Conservation (phyloP, 2,329 filamentous ascomycete species). For the Penicillium capsulatum region DNA sequence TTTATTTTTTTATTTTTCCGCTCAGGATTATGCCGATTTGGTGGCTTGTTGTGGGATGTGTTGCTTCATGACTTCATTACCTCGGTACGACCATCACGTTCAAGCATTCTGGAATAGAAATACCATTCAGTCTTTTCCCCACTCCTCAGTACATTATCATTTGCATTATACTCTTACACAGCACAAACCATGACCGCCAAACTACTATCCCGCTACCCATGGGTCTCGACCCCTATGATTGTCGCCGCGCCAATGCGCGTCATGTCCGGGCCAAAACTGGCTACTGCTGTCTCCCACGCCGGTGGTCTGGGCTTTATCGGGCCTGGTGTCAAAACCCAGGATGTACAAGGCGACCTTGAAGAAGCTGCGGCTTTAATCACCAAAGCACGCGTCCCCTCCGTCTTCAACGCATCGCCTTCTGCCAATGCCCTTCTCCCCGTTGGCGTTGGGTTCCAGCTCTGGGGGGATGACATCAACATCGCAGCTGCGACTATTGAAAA, state of each 20-base stretch:
- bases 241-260: slow-evolving; percentile 67
- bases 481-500: slow-evolving; percentile 30
- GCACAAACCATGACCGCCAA: slow-evolving; percentile 13
- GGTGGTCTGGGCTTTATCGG: slow-evolving; percentile 55
- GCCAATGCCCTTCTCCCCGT: slow-evolving; percentile 31
- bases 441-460: slow-evolving; percentile 43
- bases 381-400: slow-evolving; percentile 4
- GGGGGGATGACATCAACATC: slow-evolving; percentile 35
- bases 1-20: no score
- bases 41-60: no score
- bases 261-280: slow-evolving; percentile 55
- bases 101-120: no score
- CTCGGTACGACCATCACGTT: no score
- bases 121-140: no score
- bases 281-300: slow-evolving; percentile 57
- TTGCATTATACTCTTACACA: not conserved
- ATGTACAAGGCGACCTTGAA: slow-evolving; percentile 31
- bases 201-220: slow-evolving; percentile 50
- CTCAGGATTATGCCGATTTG: no score
- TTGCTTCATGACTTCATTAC: slow-evolving; percentile 11
- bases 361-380: slow-evolving; percentile 27
- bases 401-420: slow-evolving; percentile 4
- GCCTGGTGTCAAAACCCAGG: slow-evolving; percentile 49
- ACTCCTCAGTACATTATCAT: no score
- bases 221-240: slow-evolving; percentile 58